Evolutionary conservation across 768 basidiomycete species (phyloP).

Genomic region (Boletus pseudo-olivaceus): DNA sequence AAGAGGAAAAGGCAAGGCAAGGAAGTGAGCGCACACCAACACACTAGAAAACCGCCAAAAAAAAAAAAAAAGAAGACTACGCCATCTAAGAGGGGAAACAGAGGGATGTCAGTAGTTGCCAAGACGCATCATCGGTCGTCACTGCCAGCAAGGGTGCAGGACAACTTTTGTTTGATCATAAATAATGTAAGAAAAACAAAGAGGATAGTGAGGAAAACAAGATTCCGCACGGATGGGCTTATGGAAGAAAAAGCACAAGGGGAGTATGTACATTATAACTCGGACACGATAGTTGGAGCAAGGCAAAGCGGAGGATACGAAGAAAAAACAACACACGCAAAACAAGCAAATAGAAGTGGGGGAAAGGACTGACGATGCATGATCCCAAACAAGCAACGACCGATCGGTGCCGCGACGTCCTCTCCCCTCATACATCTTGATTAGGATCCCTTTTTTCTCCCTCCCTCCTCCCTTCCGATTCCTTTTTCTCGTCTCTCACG

Average conservation of each 20-base stretch:
- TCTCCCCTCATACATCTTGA: conserved; percentile 6
- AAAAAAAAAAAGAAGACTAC: background rate
- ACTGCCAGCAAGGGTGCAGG: conserved; percentile 2
- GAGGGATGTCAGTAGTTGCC: background rate
- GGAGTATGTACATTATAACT: conserved; percentile 18
- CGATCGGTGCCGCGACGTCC: conserved; percentile 3
- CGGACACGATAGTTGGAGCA: conserved; percentile 12
- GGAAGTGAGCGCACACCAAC: background rate
- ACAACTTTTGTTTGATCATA: conserved; percentile 29
- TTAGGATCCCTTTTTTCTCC: background rate
- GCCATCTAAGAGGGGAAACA: background rate
- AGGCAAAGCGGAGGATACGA: conserved; percentile 2
- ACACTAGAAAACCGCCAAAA: background rate
- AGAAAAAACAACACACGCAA: conserved; percentile 2
- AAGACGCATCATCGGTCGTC: background rate
- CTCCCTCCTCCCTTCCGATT: conserved; percentile 3
- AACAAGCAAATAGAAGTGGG: conserved; percentile 3
- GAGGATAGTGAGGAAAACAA: conserved; percentile 1
- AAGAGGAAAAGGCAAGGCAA: background rate
- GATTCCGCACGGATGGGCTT: conserved; percentile 12
- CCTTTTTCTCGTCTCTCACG: background rate
- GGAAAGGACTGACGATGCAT: conserved; percentile 7
- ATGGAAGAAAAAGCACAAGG: conserved; percentile 5
- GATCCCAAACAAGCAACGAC: conserved; percentile 6
- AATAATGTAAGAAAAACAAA: conserved; percentile 18